Evolutionary conservation across 2,329 filamentous ascomycete genomes (phyloP).

Genomic region (Pestalotiopsis sp.): DNA sequence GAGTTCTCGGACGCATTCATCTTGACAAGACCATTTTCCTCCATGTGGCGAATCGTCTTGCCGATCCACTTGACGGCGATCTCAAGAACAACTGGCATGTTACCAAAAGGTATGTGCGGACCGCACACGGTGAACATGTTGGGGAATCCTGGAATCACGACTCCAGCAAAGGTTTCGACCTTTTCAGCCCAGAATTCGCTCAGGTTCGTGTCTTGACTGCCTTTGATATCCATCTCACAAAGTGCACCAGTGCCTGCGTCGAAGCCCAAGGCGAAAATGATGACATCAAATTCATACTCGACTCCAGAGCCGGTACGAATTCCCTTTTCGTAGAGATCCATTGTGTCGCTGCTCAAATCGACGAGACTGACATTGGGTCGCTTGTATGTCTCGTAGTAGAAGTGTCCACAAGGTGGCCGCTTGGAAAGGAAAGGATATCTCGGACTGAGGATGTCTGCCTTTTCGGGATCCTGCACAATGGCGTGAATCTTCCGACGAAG

Average conservation of each 20-base stretch:
- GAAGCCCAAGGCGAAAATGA: not conserved
- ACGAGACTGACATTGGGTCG: not conserved
- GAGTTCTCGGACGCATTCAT: not conserved
- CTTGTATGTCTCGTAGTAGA: conserved; percentile 6
- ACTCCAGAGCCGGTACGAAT: conserved; percentile 1
- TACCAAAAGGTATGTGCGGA: not conserved
- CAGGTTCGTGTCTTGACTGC: not conserved
- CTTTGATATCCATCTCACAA: not conserved
- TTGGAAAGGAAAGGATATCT: conserved; percentile 1
- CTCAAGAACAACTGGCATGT: not conserved
- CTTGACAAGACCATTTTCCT: not conserved
- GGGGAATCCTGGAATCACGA: not conserved
- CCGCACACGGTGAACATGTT: conserved; percentile 3
- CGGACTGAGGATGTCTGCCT: not conserved
- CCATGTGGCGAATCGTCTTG: not conserved
- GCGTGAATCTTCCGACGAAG: not conserved
- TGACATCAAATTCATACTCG: not conserved
- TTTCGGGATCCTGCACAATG: not conserved
- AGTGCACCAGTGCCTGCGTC: not conserved
- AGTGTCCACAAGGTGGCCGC: conserved; percentile 2
- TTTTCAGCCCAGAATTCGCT: not conserved
- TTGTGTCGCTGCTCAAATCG: not conserved
- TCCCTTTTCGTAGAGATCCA: not conserved
- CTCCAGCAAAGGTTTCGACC: not conserved
- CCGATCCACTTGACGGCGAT: not conserved